These are phyloP conservation scores for Stevia rebaudiana DNA, from an alignment of 140 eudicot species.

Conservation along the genomic window DNA sequence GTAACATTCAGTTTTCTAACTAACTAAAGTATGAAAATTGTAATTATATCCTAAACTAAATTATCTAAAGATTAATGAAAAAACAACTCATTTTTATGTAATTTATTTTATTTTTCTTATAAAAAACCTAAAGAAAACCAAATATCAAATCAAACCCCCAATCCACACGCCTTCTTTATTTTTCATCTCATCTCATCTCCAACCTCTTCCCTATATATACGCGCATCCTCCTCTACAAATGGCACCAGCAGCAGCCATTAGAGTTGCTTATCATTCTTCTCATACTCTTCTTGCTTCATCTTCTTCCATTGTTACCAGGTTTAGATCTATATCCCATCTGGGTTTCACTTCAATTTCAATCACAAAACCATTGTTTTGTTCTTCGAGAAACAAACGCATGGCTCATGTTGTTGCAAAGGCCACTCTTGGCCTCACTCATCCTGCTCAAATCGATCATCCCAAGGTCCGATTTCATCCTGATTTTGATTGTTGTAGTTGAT, in stretches of 20 bases:
- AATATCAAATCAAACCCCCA: neutral
- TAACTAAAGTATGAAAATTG: too few relatives aligned
- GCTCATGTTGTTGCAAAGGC: conserved; percentile 61
- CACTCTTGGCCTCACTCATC: conserved; percentile 89
- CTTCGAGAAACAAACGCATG: conserved; percentile 44
- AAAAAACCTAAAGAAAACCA: too few relatives aligned
- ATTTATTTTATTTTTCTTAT: too few relatives aligned
- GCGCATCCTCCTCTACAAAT: neutral
- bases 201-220: neutral
- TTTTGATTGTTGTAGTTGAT: neutral
- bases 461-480: conserved; percentile 34
- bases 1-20: too few relatives aligned
- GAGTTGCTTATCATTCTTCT: neutral
- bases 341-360: conserved; percentile 15
- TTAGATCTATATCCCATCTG: conserved; percentile 27
- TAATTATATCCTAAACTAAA: too few relatives aligned
- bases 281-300: conserved; percentile 9
- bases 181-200: neutral
- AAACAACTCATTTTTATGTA: too few relatives aligned
- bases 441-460: conserved; percentile 55
- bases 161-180: neutral
- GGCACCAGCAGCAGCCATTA: neutral
- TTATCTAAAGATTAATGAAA: too few relatives aligned
- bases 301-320: conserved; percentile 26
- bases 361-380: conserved; percentile 9